Evolutionary conservation across 805 yeast species (phyloP), one percentile per base, ranked within the genome.

Genomic region (Wickerhamomyces queroliae): DNA sequence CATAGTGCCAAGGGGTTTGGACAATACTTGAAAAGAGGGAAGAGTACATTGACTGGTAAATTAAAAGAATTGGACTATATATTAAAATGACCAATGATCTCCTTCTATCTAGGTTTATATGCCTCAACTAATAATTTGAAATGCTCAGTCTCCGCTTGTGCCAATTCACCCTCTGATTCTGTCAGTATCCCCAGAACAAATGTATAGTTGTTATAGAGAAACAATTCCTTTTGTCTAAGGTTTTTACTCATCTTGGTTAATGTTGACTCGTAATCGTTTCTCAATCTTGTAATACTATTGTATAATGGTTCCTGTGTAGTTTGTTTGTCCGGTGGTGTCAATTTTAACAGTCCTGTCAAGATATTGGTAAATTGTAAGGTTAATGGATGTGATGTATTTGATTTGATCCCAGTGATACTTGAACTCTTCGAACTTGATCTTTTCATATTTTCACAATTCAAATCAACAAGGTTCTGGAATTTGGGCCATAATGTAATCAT

Each of bases 401-500:
- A 47, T 10, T 63, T 58, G 29, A 64, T 59, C 13, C 60, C 48
- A 7, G 55, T 43, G 9, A 54, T 50, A 16, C 53, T 50, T 7
- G 59, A 52, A 20, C 49, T 45, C 56, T 61, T 64, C 16, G 72
- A 43, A 48, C 67, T 35, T 59, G 59, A 15, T 72, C 72, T 38
- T 69, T 74, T 45, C 83, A 80, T 57, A 36, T 80, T 75, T 17
- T 79, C 83, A 50, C 95, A 82, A 50, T 91, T 86, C 25, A 75
- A 63, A 56, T 89, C 96, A 31, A 90, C 72, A 25, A 87, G 66
- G 34, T 69, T 70, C 52, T 89, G 90, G 53, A 90, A 84, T 42
- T 74, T 78, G 0, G 97, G 96, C 98, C 98, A 93, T 33, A 91
- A 63, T 4, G 73, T 58, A 37, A 87, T 74, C 44, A 80, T 60